Evolutionary conservation across 1,284 basidiomycete species (phyloP).

Genomic region (Bothia castanella): DNA sequence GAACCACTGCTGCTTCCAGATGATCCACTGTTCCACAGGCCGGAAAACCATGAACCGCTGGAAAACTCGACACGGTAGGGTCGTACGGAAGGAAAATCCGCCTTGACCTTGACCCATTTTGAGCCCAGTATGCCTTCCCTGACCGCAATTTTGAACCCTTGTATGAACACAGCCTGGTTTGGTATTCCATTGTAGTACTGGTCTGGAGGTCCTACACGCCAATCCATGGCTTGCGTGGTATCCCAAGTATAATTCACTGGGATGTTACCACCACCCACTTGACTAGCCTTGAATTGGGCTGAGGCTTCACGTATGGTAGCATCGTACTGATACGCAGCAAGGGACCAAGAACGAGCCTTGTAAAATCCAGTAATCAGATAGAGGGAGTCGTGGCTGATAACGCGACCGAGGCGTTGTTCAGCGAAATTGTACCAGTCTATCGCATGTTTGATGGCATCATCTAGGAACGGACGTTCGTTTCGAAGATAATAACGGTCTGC

Average conservation of each 20-base stretch:
- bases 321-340: slow-evolving; percentile 15
- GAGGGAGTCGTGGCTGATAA: slow-evolving; percentile 19
- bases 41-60: background rate
- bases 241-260: slow-evolving; percentile 17
- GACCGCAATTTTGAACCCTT: slow-evolving; percentile 19
- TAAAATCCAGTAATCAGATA: slow-evolving; percentile 23
- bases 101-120: slow-evolving; percentile 8
- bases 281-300: slow-evolving; percentile 11
- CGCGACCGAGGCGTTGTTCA: slow-evolving; percentile 9
- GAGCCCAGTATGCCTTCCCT: slow-evolving; percentile 6
- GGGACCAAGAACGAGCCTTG: slow-evolving; percentile 23
- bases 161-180: slow-evolving; percentile 24
- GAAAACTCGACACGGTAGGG: background rate
- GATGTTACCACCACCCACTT: slow-evolving; percentile 14
- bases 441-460: slow-evolving; percentile 6
- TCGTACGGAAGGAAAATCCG: slow-evolving; percentile 3
- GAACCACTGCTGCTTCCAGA: background rate
- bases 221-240: slow-evolving; percentile 15
- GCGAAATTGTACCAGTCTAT: slow-evolving; percentile 19
- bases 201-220: slow-evolving; percentile 18
- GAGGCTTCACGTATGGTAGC: background rate
- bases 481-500: too few species aligned
- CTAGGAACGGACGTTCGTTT: background rate
- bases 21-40: background rate
- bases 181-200: slow-evolving; percentile 9